Conservation (phyloP, 768 basidiomycete species). For the Coprinopsis sp. region DNA sequence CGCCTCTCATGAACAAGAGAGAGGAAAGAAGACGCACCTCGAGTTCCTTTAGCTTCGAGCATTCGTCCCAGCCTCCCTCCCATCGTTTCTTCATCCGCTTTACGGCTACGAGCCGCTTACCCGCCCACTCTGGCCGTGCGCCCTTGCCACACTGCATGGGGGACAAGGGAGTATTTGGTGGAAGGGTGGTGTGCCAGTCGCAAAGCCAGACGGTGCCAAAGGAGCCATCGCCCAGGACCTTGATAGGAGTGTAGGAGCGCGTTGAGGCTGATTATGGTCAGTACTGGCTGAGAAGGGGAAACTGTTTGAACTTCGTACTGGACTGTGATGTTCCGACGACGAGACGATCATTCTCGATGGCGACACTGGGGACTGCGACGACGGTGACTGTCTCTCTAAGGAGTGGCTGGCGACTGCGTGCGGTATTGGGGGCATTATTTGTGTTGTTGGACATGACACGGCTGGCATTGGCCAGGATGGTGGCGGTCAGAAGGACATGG, state of each 20-base stretch:
- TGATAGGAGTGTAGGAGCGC: constrained; percentile 90
- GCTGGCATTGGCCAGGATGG: constrained; percentile 47
- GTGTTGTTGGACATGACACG: constrained; percentile 51
- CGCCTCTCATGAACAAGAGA: constrained; percentile 14
- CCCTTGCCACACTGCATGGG: constrained; percentile 96
- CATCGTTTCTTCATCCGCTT: constrained; percentile 98
- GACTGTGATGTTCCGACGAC: constrained; percentile 68
- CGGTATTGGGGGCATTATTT: constrained; percentile 30
- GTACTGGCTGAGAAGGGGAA: constrained; percentile 7
- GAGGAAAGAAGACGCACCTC: constrained; percentile 52
- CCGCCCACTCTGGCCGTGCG: constrained; percentile 88
- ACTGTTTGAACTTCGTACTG: too few species aligned
- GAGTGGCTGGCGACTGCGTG: constrained; percentile 21
- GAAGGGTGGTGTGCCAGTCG: constrained; percentile 97
- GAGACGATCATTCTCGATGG: constrained; percentile 64
- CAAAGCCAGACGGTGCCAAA: constrained; percentile 99
- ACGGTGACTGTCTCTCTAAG: constrained; percentile 63
- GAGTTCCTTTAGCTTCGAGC: constrained; percentile 90
- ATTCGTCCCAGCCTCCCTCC: constrained; percentile 99
- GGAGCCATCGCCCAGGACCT: constrained; percentile 95
- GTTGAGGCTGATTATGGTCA: constrained; percentile 54
- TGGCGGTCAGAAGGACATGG: constrained; percentile 21
- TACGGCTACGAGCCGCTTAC: constrained; percentile 92
- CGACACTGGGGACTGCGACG: constrained; percentile 71
- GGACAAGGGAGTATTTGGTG: constrained; percentile 84